Base-by-base conservation (phyloP, 2,329 filamentous ascomycete genomes). In the Xylaria sp. region DNA sequence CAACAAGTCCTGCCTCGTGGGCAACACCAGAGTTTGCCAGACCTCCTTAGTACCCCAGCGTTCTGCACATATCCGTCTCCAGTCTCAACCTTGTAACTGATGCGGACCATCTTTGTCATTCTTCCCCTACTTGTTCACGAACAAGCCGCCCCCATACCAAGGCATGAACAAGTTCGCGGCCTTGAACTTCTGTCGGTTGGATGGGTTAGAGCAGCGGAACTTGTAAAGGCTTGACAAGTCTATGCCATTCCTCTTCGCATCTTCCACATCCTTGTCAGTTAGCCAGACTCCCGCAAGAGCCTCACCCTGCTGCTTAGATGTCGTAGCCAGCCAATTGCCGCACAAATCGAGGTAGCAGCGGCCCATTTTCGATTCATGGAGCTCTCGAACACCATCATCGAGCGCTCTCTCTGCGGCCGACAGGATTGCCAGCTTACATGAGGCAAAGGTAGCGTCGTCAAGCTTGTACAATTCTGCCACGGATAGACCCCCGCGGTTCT, bases 271-370 rank as follows among this genome's bases (percentile, higher is more conserved):
- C 20, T 69, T 31, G 2, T 69, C 62, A 12, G 43, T 63, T 12
- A 69, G 36, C 67, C 63, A 69, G 36, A 66, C 63, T 12, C 10
- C 5, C 58, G 60, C 15, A 33, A 69, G 59, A 56, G 59, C 63
- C 28, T 66, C 39, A 2, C 52, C 59, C 39, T 69, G 67, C 58
- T 66, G 25, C 25, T 49, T 59, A 43, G 43, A 66, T 3, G 51
- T 46, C n/a, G 67, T 69, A 41, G 63, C 63, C 54, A 36, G 58
- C 41, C 31, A 60, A 12, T 13, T 0, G 31, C 59, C 63, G n/a
- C 31, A 9, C 2, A 52, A 63, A 51, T 69, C 63, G n/a, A 62
- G 3, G 58, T 69, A 69, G 51, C 54, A 58, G 48, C n/a, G 52
- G 39, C 67, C 57, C 2, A 59, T 48, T 48, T 49, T 56, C 20